Conservation (phyloP, 257 asterid species). For the Plantago elongata region DNA sequence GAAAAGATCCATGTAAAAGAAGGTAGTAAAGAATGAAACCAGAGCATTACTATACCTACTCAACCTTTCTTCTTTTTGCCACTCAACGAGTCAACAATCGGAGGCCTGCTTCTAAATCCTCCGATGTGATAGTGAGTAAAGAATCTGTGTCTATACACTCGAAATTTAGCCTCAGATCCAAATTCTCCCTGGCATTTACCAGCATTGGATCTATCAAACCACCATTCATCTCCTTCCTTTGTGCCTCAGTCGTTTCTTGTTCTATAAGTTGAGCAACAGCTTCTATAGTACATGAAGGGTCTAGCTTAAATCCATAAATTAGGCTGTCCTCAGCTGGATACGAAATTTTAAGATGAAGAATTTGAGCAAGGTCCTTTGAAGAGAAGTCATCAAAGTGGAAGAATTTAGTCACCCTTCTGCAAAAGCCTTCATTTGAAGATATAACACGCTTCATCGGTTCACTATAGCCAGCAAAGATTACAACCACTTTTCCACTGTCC, state of each 20-base stretch:
- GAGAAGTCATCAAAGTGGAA: constrained; percentile 78
- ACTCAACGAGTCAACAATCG: constrained; percentile 43
- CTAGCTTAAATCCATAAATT: constrained; percentile 75
- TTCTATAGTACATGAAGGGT: constrained; percentile 52
- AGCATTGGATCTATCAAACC: constrained; percentile 65
- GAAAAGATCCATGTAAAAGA: background rate
- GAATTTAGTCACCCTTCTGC: constrained; percentile 88
- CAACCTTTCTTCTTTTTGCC: background rate
- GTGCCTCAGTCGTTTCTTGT: constrained; percentile 52
- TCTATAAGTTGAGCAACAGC: constrained; percentile 58
- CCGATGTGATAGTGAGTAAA: constrained; percentile 58
- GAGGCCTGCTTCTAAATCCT: constrained; percentile 75
- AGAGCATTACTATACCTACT: background rate
- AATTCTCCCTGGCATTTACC: constrained; percentile 46
- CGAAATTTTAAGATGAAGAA: constrained; percentile 67
- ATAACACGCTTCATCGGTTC: constrained; percentile 93
- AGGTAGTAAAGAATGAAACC: constrained; percentile 1
- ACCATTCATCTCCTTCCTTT: constrained; percentile 89
- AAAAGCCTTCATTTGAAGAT: constrained; percentile 78
- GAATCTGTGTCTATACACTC: constrained; percentile 56
- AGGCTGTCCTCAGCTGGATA: constrained; percentile 42
- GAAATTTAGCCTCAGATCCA: constrained; percentile 50
- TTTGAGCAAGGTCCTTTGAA: constrained; percentile 60
- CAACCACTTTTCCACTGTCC: constrained; percentile 88
- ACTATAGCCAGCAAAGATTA: constrained; percentile 91